Evolutionary conservation across 495 filamentous ascomycete species (phyloP).

Genomic region (Umbilicaria muhlenbergii): DNA sequence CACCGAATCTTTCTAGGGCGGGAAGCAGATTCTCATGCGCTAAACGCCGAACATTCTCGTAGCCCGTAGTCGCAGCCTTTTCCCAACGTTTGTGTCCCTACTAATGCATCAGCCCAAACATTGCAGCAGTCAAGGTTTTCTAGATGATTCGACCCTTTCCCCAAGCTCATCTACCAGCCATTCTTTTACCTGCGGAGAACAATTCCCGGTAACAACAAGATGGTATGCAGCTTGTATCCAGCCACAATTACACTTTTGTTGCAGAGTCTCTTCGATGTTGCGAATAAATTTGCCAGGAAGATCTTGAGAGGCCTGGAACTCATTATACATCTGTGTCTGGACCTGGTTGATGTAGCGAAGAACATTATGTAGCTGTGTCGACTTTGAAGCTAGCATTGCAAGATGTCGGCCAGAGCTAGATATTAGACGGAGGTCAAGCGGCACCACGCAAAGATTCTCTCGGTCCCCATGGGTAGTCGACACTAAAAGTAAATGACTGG

Average conservation of each 20-base stretch:
- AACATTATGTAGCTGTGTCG: constrained; percentile 72
- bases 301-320: constrained; percentile 73
- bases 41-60: constrained; percentile 59
- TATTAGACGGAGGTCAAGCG: constrained; percentile 72
- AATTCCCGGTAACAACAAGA: constrained; percentile 71
- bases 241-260: constrained; percentile 40
- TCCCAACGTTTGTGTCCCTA: constrained; percentile 95
- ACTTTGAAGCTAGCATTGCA: constrained; percentile 70
- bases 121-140: background rate
- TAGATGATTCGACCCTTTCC: constrained; percentile 49
- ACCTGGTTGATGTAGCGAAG: constrained; percentile 68
- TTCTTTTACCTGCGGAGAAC: constrained; percentile 58
- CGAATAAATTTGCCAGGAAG: constrained; percentile 60
- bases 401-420: constrained; percentile 64
- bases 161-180: constrained; percentile 80
- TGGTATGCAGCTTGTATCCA: constrained; percentile 73
- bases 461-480: constrained; percentile 15
- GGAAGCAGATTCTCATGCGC: constrained; percentile 79
- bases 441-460: constrained; percentile 42
- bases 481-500: constrained; percentile 62
- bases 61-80: constrained; percentile 60
- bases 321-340: constrained; percentile 53
- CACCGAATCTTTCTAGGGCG: constrained; percentile 64
- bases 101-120: constrained; percentile 8
- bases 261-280: constrained; percentile 51